Conservation (phyloP, 2,329 filamentous ascomycete species). For the Penicillium sp. region DNA sequence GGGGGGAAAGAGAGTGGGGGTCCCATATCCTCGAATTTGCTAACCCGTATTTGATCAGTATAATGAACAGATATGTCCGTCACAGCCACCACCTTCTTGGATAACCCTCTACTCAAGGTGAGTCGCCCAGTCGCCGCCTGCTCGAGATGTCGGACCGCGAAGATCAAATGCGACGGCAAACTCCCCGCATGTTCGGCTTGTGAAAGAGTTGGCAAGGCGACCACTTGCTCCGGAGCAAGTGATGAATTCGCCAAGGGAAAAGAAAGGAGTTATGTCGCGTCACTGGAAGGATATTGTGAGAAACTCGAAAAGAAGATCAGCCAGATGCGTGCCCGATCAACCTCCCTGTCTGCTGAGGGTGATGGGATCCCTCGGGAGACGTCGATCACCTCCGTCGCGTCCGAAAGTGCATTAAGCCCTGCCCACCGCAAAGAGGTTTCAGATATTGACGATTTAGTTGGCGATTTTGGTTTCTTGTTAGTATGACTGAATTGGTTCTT, state of each 20-base stretch:
- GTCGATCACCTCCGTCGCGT: slow-evolving; percentile 37
- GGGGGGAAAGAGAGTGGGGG: neutral
- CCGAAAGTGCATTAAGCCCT: slow-evolving; percentile 28
- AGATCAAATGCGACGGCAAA: slow-evolving; percentile 98
- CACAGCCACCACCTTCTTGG: slow-evolving; percentile 36
- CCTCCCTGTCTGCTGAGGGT: slow-evolving; percentile 25
- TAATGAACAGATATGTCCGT: slow-evolving; percentile 33
- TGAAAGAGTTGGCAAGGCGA: slow-evolving; percentile 81
- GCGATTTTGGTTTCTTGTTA: slow-evolving; percentile 88
- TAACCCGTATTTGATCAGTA: slow-evolving; percentile 2
- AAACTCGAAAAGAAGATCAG: slow-evolving; percentile 75
- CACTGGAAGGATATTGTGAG: slow-evolving; percentile 86
- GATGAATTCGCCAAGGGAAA: slow-evolving; percentile 96
- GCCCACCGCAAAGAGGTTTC: slow-evolving; percentile 66
- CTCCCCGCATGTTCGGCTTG: slow-evolving; percentile 92
- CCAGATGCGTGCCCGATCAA: slow-evolving; percentile 40
- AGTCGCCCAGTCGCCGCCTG: slow-evolving; percentile 77
- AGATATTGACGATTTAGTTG: slow-evolving; percentile 87
- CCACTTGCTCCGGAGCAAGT: slow-evolving; percentile 88
- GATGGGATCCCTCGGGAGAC: slow-evolving; percentile 31
- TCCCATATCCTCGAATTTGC: neutral
- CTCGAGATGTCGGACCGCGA: slow-evolving; percentile 80
- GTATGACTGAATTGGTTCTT: slow-evolving; percentile 31
- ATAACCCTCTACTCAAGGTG: slow-evolving; percentile 52
- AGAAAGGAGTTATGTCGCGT: slow-evolving; percentile 93